Conservation (phyloP, 1,139 yeast species). For the Suhomyces taliae region DNA sequence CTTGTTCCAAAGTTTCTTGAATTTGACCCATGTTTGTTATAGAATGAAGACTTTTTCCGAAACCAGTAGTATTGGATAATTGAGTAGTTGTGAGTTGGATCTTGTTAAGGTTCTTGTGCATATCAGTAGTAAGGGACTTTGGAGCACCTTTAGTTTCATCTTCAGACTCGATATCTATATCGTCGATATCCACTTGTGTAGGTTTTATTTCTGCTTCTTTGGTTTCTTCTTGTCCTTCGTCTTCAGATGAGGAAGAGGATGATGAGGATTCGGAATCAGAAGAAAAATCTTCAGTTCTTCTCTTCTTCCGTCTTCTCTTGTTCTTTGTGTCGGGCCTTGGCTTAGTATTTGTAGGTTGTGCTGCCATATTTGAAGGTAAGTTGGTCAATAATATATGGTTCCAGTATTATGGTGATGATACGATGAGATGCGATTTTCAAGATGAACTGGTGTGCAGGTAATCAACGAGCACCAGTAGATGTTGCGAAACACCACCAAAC, state of each 20-base stretch:
- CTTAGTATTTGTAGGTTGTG: conserved; percentile 14
- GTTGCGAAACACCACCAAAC: neutral
- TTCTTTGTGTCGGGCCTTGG: conserved; percentile 15
- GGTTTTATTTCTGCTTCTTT: conserved; percentile 7
- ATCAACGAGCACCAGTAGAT: neutral
- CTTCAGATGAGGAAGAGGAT: conserved; percentile 26
- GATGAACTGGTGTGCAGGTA: neutral
- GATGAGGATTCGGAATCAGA: conserved; percentile 49
- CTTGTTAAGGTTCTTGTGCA: conserved; percentile 25
- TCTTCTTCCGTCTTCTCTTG: conserved; percentile 64
- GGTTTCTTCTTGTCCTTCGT: conserved; percentile 12
- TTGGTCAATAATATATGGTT: neutral
- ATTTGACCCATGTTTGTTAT: conserved; percentile 25
- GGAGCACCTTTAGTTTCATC: conserved; percentile 14
- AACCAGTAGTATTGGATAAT: conserved; percentile 19
- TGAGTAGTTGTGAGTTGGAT: conserved; percentile 30
- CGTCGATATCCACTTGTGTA: conserved; percentile 31
- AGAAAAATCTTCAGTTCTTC: conserved; percentile 69
- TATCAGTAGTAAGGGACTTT: conserved; percentile 22
- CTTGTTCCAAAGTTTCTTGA: conserved; percentile 24
- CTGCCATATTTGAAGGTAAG: conserved; percentile 10
- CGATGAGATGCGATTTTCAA: conserved; percentile 5
- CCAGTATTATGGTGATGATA: neutral
- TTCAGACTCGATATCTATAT: conserved; percentile 43
- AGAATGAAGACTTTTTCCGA: conserved; percentile 16